Evolutionary conservation across 345 rosid genomes (phyloP), one percentile per base, ranked within the genome.

Genomic region (Draba incana): DNA sequence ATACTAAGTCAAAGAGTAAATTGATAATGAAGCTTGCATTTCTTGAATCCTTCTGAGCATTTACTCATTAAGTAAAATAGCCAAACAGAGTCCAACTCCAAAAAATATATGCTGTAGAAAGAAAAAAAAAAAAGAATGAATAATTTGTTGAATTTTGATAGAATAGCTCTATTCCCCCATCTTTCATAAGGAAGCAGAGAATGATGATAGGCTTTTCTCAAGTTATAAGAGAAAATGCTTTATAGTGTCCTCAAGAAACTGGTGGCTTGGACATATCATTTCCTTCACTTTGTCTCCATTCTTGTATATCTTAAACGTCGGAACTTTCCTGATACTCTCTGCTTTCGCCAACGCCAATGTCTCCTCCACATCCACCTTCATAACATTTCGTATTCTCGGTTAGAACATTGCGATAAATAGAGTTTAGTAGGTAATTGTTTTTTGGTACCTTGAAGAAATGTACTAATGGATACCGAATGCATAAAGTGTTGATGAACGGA

Each of bases 281-380:
- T 87, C 96, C 91, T 87, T 85, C 81, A 89, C 82, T 57, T 80
- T 81, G 23, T 68, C 82, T 42, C 93, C 88, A 9, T 83, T 83
- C 82, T 85, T 89, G 83, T 87, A 87, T 50, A 89, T 83, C 80
- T 82, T 89, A 76, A 85, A 89, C 25, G 96, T 85, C 1, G 93
- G 96, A 54, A 85, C 88, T 44, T 56, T 84, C 76, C 85, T 83
- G 77, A 89, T 81, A 58, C 79, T 74, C 83, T 89, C 92, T 1
- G 86, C 77, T 63, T 72, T 87, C 31, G 86, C 91, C 60, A 87
- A 76, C 49, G 75, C 77, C 64, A 82, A 48, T 74, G 74, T 80
- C 47, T 87, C 88, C 64, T 83, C 93, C 38, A 84, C 82, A 58
- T 89, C 93, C 78, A 89, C 89, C 96, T 89, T 89, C 53, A 10